Percentiles rank a stretch among this genome's conserved stretches.
Evolutionary conservation across 345 rosid genomes (phyloP).

Genomic region (Populus alba): DNA sequence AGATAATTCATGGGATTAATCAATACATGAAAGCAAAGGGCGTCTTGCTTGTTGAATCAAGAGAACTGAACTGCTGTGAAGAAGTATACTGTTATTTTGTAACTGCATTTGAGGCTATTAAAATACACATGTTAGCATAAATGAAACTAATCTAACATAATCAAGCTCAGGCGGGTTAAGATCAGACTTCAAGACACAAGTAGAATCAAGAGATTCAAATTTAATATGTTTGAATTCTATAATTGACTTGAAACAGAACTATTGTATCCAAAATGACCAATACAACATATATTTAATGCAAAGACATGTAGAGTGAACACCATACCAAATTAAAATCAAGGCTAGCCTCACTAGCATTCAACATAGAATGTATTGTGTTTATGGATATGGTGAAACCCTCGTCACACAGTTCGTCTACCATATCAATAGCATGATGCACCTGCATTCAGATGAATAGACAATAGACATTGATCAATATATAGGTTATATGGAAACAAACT

Average conservation of each 20-base stretch:
- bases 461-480: constrained; percentile 12
- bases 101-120: neutral
- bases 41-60: neutral
- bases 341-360: constrained; percentile 55
- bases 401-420: constrained; percentile 59
- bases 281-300: neutral
- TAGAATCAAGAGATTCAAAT: neutral
- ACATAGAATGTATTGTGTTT: constrained; percentile 42
- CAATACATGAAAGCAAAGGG: neutral
- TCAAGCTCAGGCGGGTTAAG: neutral
- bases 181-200: neutral
- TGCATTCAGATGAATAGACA: constrained; percentile 32
- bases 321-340: constrained; percentile 68
- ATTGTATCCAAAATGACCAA: neutral
- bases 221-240: neutral
- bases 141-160: neutral
- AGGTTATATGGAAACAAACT: neutral
- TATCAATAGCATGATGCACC: constrained; percentile 77
- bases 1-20: neutral
- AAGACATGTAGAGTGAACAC: neutral
- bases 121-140: neutral
- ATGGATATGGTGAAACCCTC: constrained; percentile 49
- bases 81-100: neutral
- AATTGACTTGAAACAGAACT: neutral
- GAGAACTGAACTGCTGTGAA: neutral